Conservation (phyloP, 257 asterid species). For the Solanum clarkiae region DNA sequence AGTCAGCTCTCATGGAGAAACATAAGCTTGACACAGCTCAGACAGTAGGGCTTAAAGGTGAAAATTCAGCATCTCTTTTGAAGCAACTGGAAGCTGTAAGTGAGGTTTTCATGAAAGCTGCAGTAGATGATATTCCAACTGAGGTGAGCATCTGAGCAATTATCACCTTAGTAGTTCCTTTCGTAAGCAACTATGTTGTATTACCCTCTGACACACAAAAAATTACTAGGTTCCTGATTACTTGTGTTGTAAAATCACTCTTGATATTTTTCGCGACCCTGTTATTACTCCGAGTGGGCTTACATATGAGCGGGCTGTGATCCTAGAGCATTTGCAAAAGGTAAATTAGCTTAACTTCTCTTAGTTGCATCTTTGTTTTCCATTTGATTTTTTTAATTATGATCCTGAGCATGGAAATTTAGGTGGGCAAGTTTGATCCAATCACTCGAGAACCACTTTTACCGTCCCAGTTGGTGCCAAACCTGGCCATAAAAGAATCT, state of each 20-base stretch:
- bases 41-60: slow-evolving; percentile 44
- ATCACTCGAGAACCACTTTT: slow-evolving; percentile 64
- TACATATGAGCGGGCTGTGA: slow-evolving; percentile 86
- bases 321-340: slow-evolving; percentile 69
- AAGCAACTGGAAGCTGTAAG: slow-evolving; percentile 46
- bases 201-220: slow-evolving; percentile 4
- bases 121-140: slow-evolving; percentile 58
- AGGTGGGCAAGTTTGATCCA: slow-evolving; percentile 93
- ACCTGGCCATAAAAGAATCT: slow-evolving; percentile 88
- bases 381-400: neutral
- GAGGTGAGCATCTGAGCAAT: slow-evolving; percentile 31
- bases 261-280: slow-evolving; percentile 88
- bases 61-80: slow-evolving; percentile 3
- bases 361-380: neutral
- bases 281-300: slow-evolving; percentile 90
- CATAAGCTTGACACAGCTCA: slow-evolving; percentile 20
- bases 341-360: slow-evolving; percentile 14
- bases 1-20: slow-evolving; percentile 57
- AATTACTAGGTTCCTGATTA: slow-evolving; percentile 72
- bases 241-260: slow-evolving; percentile 72
- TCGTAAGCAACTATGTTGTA: neutral
- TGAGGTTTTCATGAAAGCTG: slow-evolving; percentile 51
- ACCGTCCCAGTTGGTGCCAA: slow-evolving; percentile 59
- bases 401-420: neutral
- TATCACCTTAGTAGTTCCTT: neutral